phyloP scores from a whole-genome alignment of 208 protist species.

The Leishmania braziliensis region DNA sequence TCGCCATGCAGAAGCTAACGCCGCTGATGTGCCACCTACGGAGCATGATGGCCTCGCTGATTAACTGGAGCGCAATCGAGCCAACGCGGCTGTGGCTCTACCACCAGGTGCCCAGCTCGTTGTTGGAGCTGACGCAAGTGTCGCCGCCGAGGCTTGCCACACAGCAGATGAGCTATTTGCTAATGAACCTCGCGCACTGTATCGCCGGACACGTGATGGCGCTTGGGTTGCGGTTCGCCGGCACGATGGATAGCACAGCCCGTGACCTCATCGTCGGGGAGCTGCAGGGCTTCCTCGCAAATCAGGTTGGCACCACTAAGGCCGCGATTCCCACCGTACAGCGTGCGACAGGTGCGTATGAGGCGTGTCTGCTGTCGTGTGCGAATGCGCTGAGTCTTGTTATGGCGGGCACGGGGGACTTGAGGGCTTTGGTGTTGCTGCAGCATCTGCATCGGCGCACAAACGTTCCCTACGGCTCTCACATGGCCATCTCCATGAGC shows the following conservation, averaged over 20 bases:
- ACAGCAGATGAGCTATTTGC: slow-evolving; percentile 74
- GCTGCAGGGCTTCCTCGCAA: slow-evolving; percentile 70
- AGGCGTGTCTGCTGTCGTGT: slow-evolving; percentile 73
- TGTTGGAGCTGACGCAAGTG: slow-evolving; percentile 33
- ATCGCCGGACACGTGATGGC: slow-evolving; percentile 73
- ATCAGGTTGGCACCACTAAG: slow-evolving; percentile 63
- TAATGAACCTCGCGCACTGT: slow-evolving; percentile 81
- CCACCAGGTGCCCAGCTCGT: slow-evolving; percentile 43
- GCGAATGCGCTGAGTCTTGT: slow-evolving; percentile 75
- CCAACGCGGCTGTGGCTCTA: slow-evolving; percentile 56
- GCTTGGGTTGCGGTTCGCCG: slow-evolving; percentile 81
- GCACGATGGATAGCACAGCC: slow-evolving; percentile 66
- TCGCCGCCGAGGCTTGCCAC: slow-evolving; percentile 29
- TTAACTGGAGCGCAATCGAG: slow-evolving; percentile 63
- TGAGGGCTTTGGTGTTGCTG: slow-evolving; percentile 71
- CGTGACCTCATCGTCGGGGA: slow-evolving; percentile 59
- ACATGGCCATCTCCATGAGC: slow-evolving; percentile 95
- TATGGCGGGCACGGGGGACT: slow-evolving; percentile 94
- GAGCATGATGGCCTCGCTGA: slow-evolving; percentile 71
- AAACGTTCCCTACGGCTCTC: slow-evolving; percentile 87
- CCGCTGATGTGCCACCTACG: slow-evolving; percentile 78
- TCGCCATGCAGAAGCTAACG: slow-evolving; percentile 68
- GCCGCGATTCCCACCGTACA: slow-evolving; percentile 55
- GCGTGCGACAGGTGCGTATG: slow-evolving; percentile 75
- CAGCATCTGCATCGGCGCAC: slow-evolving; percentile 63